Evolutionary conservation across 2,329 filamentous ascomycete species (phyloP), one percentile per base, ranked within the genome.

Genomic region (Botrytis cinerea): DNA sequence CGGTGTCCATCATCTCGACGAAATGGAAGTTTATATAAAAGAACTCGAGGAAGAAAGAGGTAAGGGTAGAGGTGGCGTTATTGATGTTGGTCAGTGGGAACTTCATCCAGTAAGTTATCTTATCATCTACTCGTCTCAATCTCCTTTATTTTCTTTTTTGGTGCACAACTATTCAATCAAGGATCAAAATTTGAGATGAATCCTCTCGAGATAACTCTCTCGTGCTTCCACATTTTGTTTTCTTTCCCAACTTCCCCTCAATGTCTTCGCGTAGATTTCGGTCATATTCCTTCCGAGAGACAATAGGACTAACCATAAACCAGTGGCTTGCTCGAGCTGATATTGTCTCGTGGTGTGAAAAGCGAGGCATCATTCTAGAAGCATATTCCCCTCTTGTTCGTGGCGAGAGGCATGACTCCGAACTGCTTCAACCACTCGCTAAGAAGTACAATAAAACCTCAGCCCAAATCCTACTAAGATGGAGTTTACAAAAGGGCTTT

Each of bases 21-120:
- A 91, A 81, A 83, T 91, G 45, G 86, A 89, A 81, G 80, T 79
- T 72, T 86, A 90, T 81, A 90, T 89, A 73, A 84, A 83, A 71
- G 88, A 91, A 81, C 86, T 91, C 0, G 91, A 92, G 78, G 80
- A 81, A 28, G 88, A 89, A 73, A 86, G 87, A 63, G 89, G 88
- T 1, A 83, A 85, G 73, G 91, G 90, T 16, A 90, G 89, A 77
- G 90, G 89, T 62, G 93, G 93, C 38, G 84, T 93, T 59, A 87
- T 97, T 79, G 92, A 91, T 75, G 92, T 97, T 54, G 94, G 93
- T 59, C 95, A 97, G 83, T 94, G 92, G 83, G 95, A 98, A 83
- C 84, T 98, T 18, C 95, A 98, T 82, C 95, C 95, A 0, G 70
- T 72, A 46, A 22, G 70, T 60, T 51, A 20, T 38, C 2, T 48